Percentiles rank a stretch among this genome's conserved stretches.
phyloP scores from a whole-genome alignment of 1,139 yeast species.

The Saccharomyces pastorianus region DNA sequence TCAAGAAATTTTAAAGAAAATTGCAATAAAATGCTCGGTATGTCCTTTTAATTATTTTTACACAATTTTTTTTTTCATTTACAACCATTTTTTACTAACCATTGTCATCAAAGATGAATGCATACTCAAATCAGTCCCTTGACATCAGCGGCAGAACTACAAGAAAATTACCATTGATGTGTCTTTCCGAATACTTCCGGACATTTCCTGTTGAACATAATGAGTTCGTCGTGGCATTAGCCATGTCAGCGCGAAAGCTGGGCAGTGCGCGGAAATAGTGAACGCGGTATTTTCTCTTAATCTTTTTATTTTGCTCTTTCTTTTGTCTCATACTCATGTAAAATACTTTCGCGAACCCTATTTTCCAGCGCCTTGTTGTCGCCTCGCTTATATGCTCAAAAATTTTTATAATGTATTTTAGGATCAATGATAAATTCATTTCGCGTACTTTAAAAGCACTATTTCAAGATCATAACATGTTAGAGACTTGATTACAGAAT shows the following conservation, averaged over 20 bases:
- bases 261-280: not conserved
- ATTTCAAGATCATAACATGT: not conserved
- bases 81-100: conserved; percentile 13
- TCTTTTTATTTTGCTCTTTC: not conserved
- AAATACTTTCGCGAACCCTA: not conserved
- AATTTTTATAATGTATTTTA: not conserved
- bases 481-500: not conserved
- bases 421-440: not conserved
- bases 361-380: not conserved
- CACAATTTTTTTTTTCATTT: not conserved
- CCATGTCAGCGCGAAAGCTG: conserved; percentile 12
- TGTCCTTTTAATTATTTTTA: conserved; percentile 9
- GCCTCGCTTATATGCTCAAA: not conserved
- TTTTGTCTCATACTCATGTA: not conserved
- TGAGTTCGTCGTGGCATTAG: conserved; percentile 22
- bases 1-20: conserved; percentile 9
- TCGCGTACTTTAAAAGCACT: not conserved
- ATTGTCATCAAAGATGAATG: not conserved
- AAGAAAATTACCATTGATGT: conserved; percentile 24
- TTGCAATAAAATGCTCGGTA: conserved; percentile 24
- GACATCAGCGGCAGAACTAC: conserved; percentile 27
- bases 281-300: not conserved
- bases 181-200: conserved; percentile 25
- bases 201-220: conserved; percentile 22
- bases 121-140: conserved; percentile 6